phyloP scores from a whole-genome alignment of 2,329 filamentous ascomycete species.

The Arthrobotrys conoides region DNA sequence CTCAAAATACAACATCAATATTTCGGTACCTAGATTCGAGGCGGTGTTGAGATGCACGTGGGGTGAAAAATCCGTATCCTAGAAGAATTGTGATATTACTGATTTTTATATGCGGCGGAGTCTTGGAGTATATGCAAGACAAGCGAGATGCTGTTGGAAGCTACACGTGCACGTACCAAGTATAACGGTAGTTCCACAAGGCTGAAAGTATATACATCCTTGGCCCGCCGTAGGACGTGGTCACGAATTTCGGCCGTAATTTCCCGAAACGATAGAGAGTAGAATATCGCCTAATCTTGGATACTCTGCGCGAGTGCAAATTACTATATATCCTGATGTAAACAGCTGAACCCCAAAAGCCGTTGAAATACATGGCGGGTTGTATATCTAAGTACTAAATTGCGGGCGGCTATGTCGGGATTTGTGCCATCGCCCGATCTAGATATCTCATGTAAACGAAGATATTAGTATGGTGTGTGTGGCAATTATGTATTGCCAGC shows the following conservation, averaged over 20 bases:
- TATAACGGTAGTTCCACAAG: neutral
- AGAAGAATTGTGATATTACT: neutral
- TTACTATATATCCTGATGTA: too few species aligned
- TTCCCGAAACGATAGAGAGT: too few species aligned
- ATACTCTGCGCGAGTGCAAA: too few species aligned
- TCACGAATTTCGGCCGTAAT: too few species aligned
- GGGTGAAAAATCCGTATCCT: neutral
- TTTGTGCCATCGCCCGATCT: neutral
- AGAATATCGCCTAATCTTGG: too few species aligned
- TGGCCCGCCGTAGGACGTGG: too few species aligned
- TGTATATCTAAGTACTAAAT: neutral
- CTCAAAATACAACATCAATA: slow-evolving; percentile 10
- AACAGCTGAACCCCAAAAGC: too few species aligned
- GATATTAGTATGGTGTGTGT: neutral
- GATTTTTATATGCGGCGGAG: neutral
- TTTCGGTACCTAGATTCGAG: neutral
- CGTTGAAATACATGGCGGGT: neutral
- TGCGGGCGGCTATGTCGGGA: too few species aligned
- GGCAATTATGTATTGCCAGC: slow-evolving; percentile 10
- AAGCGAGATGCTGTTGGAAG: neutral
- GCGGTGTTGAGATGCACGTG: neutral
- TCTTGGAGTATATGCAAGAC: neutral
- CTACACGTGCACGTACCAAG: neutral
- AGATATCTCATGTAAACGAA: too few species aligned
- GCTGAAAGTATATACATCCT: neutral